These are phyloP conservation scores for Pichia inconspicua DNA, from an alignment of 1,139 yeast species.

Conservation along the genomic window DNA sequence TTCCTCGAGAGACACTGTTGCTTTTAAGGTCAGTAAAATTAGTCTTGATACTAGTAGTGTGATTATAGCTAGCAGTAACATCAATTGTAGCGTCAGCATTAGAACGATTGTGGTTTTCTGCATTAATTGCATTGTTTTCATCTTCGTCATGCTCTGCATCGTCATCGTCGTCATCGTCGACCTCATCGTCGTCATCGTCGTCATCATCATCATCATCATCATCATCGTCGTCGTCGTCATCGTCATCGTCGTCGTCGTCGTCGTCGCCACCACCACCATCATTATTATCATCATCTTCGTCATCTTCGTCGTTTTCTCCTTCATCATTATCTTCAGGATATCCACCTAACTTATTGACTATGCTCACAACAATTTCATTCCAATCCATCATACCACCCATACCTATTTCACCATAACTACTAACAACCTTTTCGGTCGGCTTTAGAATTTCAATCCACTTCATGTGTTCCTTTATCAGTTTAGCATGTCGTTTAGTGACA, in stretches of 20 bases:
- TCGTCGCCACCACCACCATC: constrained; percentile 35
- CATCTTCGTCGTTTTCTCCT: constrained; percentile 37
- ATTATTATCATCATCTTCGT: constrained; percentile 38
- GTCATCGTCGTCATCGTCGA: constrained; percentile 8
- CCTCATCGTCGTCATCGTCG: neutral
- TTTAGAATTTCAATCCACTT: constrained; percentile 83
- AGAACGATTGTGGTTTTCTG: neutral
- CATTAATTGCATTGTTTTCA: too few species aligned
- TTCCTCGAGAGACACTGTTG: too few species aligned
- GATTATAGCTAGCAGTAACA: neutral
- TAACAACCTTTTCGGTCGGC: constrained; percentile 90
- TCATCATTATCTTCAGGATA: constrained; percentile 66
- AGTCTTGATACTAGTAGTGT: too few species aligned
- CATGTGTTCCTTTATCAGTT: constrained; percentile 74
- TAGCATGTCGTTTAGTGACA: constrained; percentile 74
- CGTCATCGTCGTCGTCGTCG: constrained; percentile 5
- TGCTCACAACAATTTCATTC: constrained; percentile 81
- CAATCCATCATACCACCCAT: constrained; percentile 92
- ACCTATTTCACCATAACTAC: constrained; percentile 90
- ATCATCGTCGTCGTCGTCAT: constrained; percentile 31
- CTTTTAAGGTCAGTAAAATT: too few species aligned
- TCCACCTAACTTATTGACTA: constrained; percentile 79
- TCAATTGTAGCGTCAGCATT: neutral
- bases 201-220: constrained; percentile 3
- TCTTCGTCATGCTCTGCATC: too few species aligned